Evolutionary conservation across 768 basidiomycete species (phyloP).

Genomic region (Inosperma sp.): DNA sequence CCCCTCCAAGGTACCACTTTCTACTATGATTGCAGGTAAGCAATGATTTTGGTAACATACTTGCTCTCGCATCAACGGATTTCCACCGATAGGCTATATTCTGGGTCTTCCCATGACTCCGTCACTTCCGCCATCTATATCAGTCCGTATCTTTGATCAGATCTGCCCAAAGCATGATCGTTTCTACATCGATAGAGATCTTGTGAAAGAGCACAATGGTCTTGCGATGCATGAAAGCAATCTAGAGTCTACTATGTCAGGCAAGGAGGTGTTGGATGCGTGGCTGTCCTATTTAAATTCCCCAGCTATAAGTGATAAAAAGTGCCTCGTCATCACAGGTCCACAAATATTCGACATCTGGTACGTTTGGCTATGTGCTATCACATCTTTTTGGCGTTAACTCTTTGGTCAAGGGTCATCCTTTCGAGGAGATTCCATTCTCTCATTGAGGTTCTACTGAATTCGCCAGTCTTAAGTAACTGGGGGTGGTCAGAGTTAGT

Average conservation of each 20-base stretch:
- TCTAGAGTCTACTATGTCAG: constrained; percentile 20
- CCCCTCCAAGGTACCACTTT: constrained; percentile 51
- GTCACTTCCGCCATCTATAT: constrained; percentile 39
- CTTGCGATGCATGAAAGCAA: not conserved
- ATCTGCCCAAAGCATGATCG: constrained; percentile 41
- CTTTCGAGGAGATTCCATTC: constrained; percentile 40
- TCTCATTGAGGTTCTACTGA: constrained; percentile 40
- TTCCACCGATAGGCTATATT: constrained; percentile 24
- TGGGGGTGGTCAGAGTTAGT: constrained; percentile 64
- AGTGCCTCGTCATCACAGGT: constrained; percentile 45
- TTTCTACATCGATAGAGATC: constrained; percentile 24
- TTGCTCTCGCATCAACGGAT: not conserved
- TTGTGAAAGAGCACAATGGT: constrained; percentile 17
- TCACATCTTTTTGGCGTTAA: not conserved
- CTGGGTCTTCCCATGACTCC: constrained; percentile 15
- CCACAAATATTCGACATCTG: constrained; percentile 49
- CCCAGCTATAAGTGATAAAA: constrained; percentile 40
- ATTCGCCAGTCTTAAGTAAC: constrained; percentile 45
- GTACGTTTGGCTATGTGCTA: constrained; percentile 33
- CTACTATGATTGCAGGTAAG: constrained; percentile 48
- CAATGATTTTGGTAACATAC: not conserved
- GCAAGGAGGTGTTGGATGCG: constrained; percentile 34
- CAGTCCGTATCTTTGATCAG: constrained; percentile 39
- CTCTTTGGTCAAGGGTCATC: constrained; percentile 41
- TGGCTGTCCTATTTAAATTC: constrained; percentile 45